These are phyloP conservation scores for Lactarius quietus DNA, from an alignment of 768 basidiomycete species.

Conservation along the genomic window DNA sequence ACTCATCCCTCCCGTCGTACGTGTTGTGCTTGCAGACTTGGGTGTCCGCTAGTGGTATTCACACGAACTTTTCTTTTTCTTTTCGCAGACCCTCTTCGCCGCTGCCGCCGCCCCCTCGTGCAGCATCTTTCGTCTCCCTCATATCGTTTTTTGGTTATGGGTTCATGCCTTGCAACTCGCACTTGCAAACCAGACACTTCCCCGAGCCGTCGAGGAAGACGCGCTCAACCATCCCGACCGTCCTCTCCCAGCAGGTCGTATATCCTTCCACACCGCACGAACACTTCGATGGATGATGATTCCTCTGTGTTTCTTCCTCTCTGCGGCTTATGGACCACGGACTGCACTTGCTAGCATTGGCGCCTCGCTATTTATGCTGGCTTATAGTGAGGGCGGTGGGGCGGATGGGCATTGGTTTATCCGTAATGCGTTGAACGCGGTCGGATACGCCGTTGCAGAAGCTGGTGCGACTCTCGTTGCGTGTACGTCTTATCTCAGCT, in stretches of 20 bases:
- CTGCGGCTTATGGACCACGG: conserved; percentile 25
- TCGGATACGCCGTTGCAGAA: conserved; percentile 40
- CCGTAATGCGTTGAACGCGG: conserved; percentile 36
- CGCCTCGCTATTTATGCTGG: conserved; percentile 24
- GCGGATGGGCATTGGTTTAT: conserved; percentile 33
- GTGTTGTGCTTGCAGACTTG: conserved; percentile 6
- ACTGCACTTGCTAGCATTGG: conserved; percentile 23
- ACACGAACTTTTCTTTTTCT: not conserved
- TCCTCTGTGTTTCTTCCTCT: conserved; percentile 28
- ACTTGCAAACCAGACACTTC: conserved; percentile 33
- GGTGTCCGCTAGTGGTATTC: not conserved
- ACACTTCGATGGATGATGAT: conserved; percentile 33
- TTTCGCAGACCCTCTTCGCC: conserved; percentile 23
- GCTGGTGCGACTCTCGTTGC: conserved; percentile 37
- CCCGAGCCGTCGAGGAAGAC: conserved; percentile 30
- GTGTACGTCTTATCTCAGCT: conserved; percentile 30
- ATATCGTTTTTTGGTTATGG: conserved; percentile 33
- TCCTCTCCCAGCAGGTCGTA: conserved; percentile 34
- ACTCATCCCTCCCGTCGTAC: conserved; percentile 29
- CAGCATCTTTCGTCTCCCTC: conserved; percentile 14
- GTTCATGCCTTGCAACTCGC: conserved; percentile 33
- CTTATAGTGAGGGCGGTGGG: conserved; percentile 31
- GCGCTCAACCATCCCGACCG: conserved; percentile 33
- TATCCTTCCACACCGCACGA: conserved; percentile 26
- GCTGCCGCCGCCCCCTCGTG: conserved; percentile 22